Conservation (phyloP, 306 rosid species). For the Urtica urens region DNA sequence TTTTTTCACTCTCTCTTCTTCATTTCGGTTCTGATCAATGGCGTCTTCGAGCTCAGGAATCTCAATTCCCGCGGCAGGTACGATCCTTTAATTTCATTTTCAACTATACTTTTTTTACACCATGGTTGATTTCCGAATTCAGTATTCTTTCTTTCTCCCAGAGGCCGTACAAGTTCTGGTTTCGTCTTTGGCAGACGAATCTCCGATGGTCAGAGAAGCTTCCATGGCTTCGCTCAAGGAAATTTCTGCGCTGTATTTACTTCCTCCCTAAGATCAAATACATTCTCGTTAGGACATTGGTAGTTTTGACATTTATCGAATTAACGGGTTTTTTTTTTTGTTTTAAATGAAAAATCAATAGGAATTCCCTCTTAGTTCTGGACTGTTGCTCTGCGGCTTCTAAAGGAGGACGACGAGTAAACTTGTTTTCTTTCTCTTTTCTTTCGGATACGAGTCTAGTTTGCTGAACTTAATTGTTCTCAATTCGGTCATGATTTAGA, state of each 20-base stretch:
- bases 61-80: slow-evolving; percentile 70
- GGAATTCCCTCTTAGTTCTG: slow-evolving; percentile 73
- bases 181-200: slow-evolving; percentile 68
- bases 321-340: slow-evolving; percentile 1
- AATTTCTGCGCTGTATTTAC: slow-evolving; percentile 52
- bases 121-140: slow-evolving; percentile 12
- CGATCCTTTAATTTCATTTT: neutral
- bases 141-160: slow-evolving; percentile 19
- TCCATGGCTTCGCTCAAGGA: slow-evolving; percentile 78
- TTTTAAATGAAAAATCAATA: slow-evolving; percentile 20
- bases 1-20: neutral
- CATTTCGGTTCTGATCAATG: slow-evolving; percentile 26
- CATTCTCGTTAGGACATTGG: neutral
- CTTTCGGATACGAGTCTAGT: slow-evolving; percentile 2
- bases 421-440: slow-evolving; percentile 4
- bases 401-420: slow-evolving; percentile 88
- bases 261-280: neutral
- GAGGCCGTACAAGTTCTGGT: slow-evolving; percentile 88
- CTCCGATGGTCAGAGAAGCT: slow-evolving; percentile 59
- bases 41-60: slow-evolving; percentile 44
- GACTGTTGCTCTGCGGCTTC: slow-evolving; percentile 76
- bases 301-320: neutral
- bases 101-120: neutral
- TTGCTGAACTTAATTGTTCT: neutral
- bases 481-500: slow-evolving; percentile 28